These are phyloP conservation scores for Calophaca sinica DNA, from an alignment of 306 rosid species.

Conservation along the genomic window DNA sequence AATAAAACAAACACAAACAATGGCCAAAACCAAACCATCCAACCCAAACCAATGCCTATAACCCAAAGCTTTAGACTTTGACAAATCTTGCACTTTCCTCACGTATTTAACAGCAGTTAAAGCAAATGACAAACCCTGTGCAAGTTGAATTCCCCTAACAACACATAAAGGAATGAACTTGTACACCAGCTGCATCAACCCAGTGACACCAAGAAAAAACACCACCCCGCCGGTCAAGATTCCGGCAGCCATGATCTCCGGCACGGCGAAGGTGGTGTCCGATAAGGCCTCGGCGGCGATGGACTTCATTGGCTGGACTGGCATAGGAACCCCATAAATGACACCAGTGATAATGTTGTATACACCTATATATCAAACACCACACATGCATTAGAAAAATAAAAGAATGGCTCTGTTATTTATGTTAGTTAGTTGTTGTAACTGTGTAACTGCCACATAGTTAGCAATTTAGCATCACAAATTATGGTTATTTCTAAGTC, in stretches of 20 bases:
- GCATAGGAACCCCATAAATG: constrained; percentile 76
- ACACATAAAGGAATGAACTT: constrained; percentile 57
- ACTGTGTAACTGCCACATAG: neutral
- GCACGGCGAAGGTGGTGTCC: constrained; percentile 48
- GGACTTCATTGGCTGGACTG: constrained; percentile 86
- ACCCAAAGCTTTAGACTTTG: constrained; percentile 53
- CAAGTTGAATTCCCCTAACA: constrained; percentile 75
- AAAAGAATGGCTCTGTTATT: neutral
- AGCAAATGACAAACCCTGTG: constrained; percentile 78
- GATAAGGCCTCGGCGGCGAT: constrained; percentile 68
- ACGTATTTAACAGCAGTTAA: constrained; percentile 66
- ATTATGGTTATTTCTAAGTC: neutral
- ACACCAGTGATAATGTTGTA: constrained; percentile 65
- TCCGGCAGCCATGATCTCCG: constrained; percentile 76
- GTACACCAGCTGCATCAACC: constrained; percentile 67
- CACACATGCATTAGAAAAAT: neutral
- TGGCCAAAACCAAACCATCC: constrained; percentile 70
- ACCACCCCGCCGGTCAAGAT: constrained; percentile 57
- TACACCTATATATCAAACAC: constrained; percentile 13
- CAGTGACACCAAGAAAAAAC: constrained; percentile 59
- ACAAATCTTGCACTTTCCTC: constrained; percentile 55
- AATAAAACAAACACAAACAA: constrained; percentile 62
- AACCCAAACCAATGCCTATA: constrained; percentile 66
- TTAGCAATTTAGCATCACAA: neutral
- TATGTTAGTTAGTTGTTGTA: neutral